Evolutionary conservation across 768 basidiomycete genomes (phyloP).

Genomic region (Rhodocollybia butyracea): DNA sequence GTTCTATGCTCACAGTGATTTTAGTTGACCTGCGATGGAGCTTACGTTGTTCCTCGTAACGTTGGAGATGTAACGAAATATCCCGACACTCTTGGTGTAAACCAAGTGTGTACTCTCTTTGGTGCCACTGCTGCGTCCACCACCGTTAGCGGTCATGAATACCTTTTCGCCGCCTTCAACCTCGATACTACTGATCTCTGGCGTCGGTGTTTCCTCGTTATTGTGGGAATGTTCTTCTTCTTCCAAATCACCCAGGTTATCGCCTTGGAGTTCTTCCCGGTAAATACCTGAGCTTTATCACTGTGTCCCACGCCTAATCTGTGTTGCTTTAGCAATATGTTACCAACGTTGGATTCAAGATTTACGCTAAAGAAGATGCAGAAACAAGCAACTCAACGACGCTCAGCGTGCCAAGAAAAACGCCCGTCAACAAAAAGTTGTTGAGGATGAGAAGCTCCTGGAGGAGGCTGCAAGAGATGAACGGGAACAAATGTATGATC

Average conservation of each 20-base stretch:
- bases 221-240: slow-evolving; percentile 64
- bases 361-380: slow-evolving; percentile 57
- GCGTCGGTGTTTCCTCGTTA: slow-evolving; percentile 66
- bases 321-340: slow-evolving; percentile 42
- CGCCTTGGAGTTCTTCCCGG: slow-evolving; percentile 62
- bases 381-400: slow-evolving; percentile 55
- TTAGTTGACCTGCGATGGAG: slow-evolving; percentile 64
- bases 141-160: slow-evolving; percentile 54
- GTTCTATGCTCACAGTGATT: slow-evolving; percentile 5
- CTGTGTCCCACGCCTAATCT: slow-evolving; percentile 11
- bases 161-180: slow-evolving; percentile 56
- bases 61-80: slow-evolving; percentile 52
- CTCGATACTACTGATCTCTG: slow-evolving; percentile 52
- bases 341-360: slow-evolving; percentile 43
- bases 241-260: slow-evolving; percentile 71
- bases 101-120: slow-evolving; percentile 77
- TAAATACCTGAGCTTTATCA: slow-evolving; percentile 24
- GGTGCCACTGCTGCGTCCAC: slow-evolving; percentile 59
- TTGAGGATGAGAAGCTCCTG: slow-evolving; percentile 17
- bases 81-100: slow-evolving; percentile 52
- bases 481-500: slow-evolving; percentile 2
- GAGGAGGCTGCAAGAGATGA: slow-evolving; percentile 16
- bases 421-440: slow-evolving; percentile 28
- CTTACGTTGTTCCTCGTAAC: slow-evolving; percentile 64
- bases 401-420: slow-evolving; percentile 51